These are phyloP conservation scores for Ophiostoma piceae DNA, from an alignment of 2,329 filamentous ascomycete species.

Conservation along the genomic window DNA sequence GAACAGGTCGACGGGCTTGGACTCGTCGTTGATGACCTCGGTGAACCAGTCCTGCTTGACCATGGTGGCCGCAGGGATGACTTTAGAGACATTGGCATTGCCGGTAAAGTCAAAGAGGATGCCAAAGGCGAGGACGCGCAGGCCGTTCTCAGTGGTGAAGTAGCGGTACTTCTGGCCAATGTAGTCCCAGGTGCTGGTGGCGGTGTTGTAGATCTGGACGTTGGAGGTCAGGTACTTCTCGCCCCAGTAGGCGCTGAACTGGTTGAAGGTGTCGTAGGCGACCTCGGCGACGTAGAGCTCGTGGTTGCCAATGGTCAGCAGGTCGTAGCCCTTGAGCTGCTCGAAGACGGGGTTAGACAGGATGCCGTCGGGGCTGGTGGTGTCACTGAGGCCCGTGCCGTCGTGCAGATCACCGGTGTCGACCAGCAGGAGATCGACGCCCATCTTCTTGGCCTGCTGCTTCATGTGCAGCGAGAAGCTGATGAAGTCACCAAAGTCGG, in stretches of 20 bases:
- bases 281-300: conserved; percentile 60
- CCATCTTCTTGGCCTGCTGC: conserved; percentile 49
- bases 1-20: conserved; percentile 57
- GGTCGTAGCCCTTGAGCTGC: conserved; percentile 39
- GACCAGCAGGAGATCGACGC: conserved; percentile 55
- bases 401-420: conserved; percentile 64
- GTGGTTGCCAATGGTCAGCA: conserved; percentile 51
- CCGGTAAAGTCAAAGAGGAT: conserved; percentile 47
- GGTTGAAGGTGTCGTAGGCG: conserved; percentile 55
- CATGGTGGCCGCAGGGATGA: conserved; percentile 50
- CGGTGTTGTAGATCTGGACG: conserved; percentile 40
- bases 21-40: conserved; percentile 46
- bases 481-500: conserved; percentile 62
- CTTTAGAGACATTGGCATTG: conserved; percentile 57
- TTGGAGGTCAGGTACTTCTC: conserved; percentile 44
- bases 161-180: conserved; percentile 43
- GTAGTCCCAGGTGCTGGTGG: conserved; percentile 39
- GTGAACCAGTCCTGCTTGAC: conserved; percentile 56
- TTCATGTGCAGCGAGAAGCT: conserved; percentile 57
- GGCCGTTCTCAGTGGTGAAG: conserved; percentile 39
- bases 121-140: conserved; percentile 43
- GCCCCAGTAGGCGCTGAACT: conserved; percentile 53
- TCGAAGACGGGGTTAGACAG: conserved; percentile 46
- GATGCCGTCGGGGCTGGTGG: conserved; percentile 52
- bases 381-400: conserved; percentile 58